Evolutionary conservation across 768 basidiomycete species (phyloP), one percentile per base, ranked within the genome.

Genomic region (Rhodosporidiobolus odoratus): DNA sequence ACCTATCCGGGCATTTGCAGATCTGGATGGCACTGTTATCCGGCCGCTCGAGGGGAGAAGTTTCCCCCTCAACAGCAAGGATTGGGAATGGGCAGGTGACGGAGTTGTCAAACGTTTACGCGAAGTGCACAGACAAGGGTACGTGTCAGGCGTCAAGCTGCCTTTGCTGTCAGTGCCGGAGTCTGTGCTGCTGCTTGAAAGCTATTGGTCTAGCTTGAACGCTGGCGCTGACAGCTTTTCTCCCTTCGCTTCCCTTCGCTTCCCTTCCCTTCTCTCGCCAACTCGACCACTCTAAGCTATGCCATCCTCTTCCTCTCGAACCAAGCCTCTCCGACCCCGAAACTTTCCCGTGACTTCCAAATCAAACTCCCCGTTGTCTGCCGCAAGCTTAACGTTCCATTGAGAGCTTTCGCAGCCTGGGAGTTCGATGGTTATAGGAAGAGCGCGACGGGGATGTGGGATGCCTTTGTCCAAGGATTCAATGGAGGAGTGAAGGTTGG

Each of bases 11-110:
- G 8, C 1, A n/a, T n/a, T n/a, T n/a, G n/a, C 63, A 64, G 80
- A 81, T 43, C 76, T 81, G 13, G 80, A 81, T 70, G 80, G 80
- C 4, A 80, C 79, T 4, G 73, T 81, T 37, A 81, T 81, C 74
- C 73, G 75, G 43, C 69, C 79, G 2, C 41, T 57, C n/a, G 57
- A 48, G 10, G 76, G 76, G 12, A 57, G 32, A 4, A 60, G 63
- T 19, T 80, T 78, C 37, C 79, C 81, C 0, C 75, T 72, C 21
- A 66, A 70, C 41, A 59, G 70, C 43, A 65, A 66, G 15, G 81
- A 81, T 59, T 81, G 79, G 79, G 71, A 72, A 53, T 80, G 78
- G 76, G 80, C 78, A 77, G 67, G 78, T 69, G 41, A 68, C 0
- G 56, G 35, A 2, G 79, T 81, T 1, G 76, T 75, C 2, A 23